Percentiles rank a stretch among this genome's conserved stretches.
phyloP scores from a whole-genome alignment of 306 rosid species.

The Dryas octopetala region DNA sequence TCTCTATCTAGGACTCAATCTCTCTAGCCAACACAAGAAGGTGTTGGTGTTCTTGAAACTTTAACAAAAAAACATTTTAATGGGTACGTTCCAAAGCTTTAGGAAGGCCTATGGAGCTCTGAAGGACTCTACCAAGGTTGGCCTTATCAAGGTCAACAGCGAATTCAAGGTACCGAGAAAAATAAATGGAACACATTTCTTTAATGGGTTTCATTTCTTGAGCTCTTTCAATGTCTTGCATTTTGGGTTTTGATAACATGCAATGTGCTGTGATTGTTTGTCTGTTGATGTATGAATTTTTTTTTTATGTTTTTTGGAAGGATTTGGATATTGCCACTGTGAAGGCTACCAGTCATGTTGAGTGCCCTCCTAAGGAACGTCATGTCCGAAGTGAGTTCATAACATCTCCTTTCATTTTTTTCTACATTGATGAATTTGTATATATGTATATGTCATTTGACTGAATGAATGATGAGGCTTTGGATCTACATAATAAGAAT shows the following conservation, averaged over 20 bases:
- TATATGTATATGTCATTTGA: neutral
- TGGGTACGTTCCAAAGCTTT: slow-evolving; percentile 80
- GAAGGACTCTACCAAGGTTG: slow-evolving; percentile 92
- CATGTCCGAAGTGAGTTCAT: slow-evolving; percentile 79
- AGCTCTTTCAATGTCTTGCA: neutral
- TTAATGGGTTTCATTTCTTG: neutral
- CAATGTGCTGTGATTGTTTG: neutral
- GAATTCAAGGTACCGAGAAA: slow-evolving; percentile 64
- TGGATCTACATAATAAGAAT: neutral
- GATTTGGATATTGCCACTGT: slow-evolving; percentile 94
- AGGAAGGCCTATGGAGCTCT: slow-evolving; percentile 94
- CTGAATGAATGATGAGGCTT: neutral
- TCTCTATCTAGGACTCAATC: slow-evolving; percentile 22
- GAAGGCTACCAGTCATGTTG: slow-evolving; percentile 88
- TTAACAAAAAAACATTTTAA: slow-evolving; percentile 8
- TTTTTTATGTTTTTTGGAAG: slow-evolving; percentile 31
- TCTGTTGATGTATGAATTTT: slow-evolving; percentile 6
- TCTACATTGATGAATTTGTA: neutral
- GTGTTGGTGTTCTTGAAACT: slow-evolving; percentile 7
- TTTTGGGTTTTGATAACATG: neutral
- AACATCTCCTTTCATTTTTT: slow-evolving; percentile 1
- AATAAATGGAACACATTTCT: neutral
- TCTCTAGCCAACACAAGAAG: slow-evolving; percentile 8
- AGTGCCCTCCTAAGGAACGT: slow-evolving; percentile 91
- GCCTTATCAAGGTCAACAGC: slow-evolving; percentile 96